Evolutionary conservation across 1,284 basidiomycete species (phyloP), one percentile per base, ranked within the genome.

Genomic region (Apiotrichum porosum): DNA sequence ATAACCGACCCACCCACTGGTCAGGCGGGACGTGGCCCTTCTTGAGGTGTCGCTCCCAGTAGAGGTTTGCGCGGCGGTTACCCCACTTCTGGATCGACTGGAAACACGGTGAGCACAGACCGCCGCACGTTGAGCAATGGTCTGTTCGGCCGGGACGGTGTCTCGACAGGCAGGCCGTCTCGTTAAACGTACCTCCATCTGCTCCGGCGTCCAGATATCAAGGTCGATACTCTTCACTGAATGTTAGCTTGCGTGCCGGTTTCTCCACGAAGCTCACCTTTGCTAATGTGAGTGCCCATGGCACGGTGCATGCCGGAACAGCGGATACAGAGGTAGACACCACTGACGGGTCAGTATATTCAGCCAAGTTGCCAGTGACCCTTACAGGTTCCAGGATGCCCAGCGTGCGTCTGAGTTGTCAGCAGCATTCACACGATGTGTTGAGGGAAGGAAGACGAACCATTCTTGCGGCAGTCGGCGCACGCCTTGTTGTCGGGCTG

Each of bases 271-370:
- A 4, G 30, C 68, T 46, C 26, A 75, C 75, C 73, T 67, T 86
- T 88, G 74, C 86, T 88, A 72, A 95, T 94, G 71, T 98, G 95
- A 0, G 94, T 97, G 54, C 95, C 95, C 90, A 98, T 94, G 26
- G 88, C 86, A 33, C 95, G 85, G 74, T 98, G 94, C 50, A 97
- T 88, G 28, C 94, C 94, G n/a, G 92, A 97, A 75, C 94, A 98
- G 51, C 94, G 82, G 61, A 98, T 97, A 70, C 94, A 98, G 33
- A 97, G 77, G 68, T 89, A 95, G 3, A 91, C 86, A 26, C 92
- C 92, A 24, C 88, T 90, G 58, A n/a, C 5, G 14, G 28, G 28
- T 32, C 22, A 26, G 31, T 17, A 28, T 6, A 28, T 14, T 17
- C 15, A 23, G 14, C 10, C 18, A 6, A 21, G 30, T 5, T 4